Base-by-base conservation (phyloP, 768 basidiomycete genomes). In the Mycena pura region DNA sequence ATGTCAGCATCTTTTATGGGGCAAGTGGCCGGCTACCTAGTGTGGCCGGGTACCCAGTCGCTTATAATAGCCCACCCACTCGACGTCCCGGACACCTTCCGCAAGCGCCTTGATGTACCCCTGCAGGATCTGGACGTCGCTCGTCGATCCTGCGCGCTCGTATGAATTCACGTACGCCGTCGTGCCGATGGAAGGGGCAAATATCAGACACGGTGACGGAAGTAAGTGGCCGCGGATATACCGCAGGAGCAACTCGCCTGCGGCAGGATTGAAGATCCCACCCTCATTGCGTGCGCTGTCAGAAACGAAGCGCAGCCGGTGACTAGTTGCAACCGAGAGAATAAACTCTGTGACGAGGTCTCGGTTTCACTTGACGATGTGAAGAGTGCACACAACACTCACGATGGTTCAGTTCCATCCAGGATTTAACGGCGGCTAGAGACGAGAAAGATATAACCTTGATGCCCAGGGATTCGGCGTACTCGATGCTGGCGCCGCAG, bases 1-100 rank as follows among this genome's bases (percentile, higher is more conserved):
- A n/a, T n/a, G n/a, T n/a, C n/a, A n/a, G n/a, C n/a, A n/a, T n/a
- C n/a, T n/a, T n/a, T n/a, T n/a, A n/a, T n/a, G n/a, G n/a, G n/a
- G n/a, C n/a, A n/a, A n/a, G n/a, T n/a, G n/a, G n/a, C n/a, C n/a
- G n/a, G n/a, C n/a, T n/a, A n/a, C n/a, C n/a, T n/a, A n/a, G n/a
- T n/a, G n/a, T n/a, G n/a, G n/a, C n/a, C n/a, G n/a, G n/a, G n/a
- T n/a, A n/a, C n/a, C n/a, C n/a, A n/a, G n/a, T n/a, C n/a, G n/a
- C n/a, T n/a, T n/a, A n/a, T n/a, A n/a, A n/a, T 52, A 60, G 9
- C 58, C 58, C 28, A 60, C 50, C 58, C 58, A 60, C 22, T 53
- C 50, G 11, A 52, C 21, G 25, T 60, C 58, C 36, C 58, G 41
- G 17, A 60, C 43, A 9, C 58, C 50, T 9, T 52, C 50, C 6